Conservation (phyloP, 768 basidiomycete species). For the Leccinum longicurvipes region DNA sequence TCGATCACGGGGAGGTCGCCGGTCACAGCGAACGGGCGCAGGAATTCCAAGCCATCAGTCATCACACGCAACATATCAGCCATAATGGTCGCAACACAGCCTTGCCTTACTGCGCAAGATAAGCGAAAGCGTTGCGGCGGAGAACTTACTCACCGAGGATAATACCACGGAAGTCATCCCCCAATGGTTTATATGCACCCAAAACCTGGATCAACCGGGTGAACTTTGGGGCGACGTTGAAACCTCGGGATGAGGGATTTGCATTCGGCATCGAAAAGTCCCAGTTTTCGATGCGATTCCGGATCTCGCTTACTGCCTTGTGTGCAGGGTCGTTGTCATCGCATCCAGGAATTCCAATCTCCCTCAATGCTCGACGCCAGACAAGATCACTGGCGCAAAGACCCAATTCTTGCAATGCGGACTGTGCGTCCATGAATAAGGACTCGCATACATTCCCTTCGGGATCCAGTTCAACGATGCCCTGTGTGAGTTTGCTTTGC, state of each 20-base stretch:
- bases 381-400: conserved; percentile 66
- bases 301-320: conserved; percentile 27
- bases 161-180: conserved; percentile 61
- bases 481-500: conserved; percentile 44
- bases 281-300: conserved; percentile 54
- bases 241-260: conserved; percentile 51
- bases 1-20: conserved; percentile 36
- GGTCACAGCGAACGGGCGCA: conserved; percentile 52
- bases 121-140: conserved; percentile 37
- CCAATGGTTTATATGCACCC: conserved; percentile 49
- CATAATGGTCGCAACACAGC: conserved; percentile 54
- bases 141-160: conserved; percentile 51
- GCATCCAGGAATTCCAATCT: conserved; percentile 31
- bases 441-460: conserved; percentile 36
- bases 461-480: conserved; percentile 45
- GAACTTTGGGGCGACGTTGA: conserved; percentile 72
- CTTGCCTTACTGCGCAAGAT: conserved; percentile 46
- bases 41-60: conserved; percentile 47
- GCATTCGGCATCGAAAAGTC: conserved; percentile 62
- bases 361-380: conserved; percentile 56
- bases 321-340: conserved; percentile 33
- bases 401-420: conserved; percentile 54
- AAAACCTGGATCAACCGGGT: conserved; percentile 57
- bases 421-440: conserved; percentile 46
- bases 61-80: conserved; percentile 55